Evolutionary conservation across 2,329 filamentous ascomycete species (phyloP), one percentile per base, ranked within the genome.

Genomic region (Penicillium sp.): DNA sequence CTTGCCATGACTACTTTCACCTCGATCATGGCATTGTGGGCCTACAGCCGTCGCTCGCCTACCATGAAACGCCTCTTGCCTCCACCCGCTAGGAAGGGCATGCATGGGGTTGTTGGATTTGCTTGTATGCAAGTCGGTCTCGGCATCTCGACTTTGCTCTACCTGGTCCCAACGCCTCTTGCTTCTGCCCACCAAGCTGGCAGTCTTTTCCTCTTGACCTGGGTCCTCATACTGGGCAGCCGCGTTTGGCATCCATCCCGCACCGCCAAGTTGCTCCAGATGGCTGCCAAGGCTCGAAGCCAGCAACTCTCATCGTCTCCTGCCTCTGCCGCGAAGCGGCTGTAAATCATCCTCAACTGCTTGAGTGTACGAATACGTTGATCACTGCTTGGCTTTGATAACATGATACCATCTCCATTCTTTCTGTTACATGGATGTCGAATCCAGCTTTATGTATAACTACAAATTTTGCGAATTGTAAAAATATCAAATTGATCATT

Each of bases 181-280:
- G 92, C 90, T 0, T 88, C 90, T 2, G 81, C 86, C 6, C 92
- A 98, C 64, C 92, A 98, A 67, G 92, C 92, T 2, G 90, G 92
- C 26, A 85, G 82, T 42, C 68, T 98, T 50, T 86, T 85, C 2
- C 70, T 98, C 13, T 68, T 98, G 44, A 93, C 86, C 0, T 87
- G 86, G 30, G 82, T 82, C 0, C 70, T 95, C 14, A 75, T 95
- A 1, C 70, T 95, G 25, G 85, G 85, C 8, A 87, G 82, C 53
- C 75, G 87, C 27, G 66, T 93, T 38, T 85, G 84, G 67, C 73
- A 89, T 36, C 85, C 87, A 1, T 79, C 73, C 49, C 70, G 79
- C 18, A 79, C 79, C 1, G 64, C 83, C 33, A 73, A 70, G 37
- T 57, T 85, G 43, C 65, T 88, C 35, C 63, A 67, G 45, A 61